Conservation (phyloP, 805 yeast genomes). For the Clavispora santaluciae region DNA sequence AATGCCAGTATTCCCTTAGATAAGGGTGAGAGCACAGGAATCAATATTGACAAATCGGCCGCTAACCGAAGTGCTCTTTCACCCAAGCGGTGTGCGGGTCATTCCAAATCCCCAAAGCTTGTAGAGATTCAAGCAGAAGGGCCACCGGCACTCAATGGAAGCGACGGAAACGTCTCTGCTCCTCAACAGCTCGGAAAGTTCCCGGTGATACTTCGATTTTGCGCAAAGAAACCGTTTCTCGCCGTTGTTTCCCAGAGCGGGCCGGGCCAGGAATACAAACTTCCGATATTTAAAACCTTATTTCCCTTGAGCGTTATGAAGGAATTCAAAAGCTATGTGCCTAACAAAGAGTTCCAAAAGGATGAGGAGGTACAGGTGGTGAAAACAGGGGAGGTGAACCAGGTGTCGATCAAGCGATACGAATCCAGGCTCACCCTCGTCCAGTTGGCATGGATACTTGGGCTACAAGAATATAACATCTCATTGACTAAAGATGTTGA, state of each 20-base stretch:
- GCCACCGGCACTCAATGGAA: background rate
- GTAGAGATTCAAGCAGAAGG: background rate
- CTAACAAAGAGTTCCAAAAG: conserved; percentile 4
- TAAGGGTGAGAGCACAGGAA: background rate
- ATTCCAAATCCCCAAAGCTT: background rate
- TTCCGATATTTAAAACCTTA: conserved; percentile 8
- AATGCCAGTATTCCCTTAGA: background rate
- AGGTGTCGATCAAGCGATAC: conserved; percentile 7
- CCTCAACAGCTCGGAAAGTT: background rate
- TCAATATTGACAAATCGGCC: background rate
- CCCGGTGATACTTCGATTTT: background rate
- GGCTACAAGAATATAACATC: conserved; percentile 25
- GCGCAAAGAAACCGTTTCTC: background rate
- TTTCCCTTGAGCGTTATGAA: conserved; percentile 1
- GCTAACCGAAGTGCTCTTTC: background rate
- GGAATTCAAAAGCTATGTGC: background rate
- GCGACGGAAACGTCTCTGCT: background rate
- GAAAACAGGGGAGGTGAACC: background rate
- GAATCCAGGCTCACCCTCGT: conserved; percentile 11
- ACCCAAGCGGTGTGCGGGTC: background rate
- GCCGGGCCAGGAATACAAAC: conserved; percentile 8
- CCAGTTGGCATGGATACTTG: conserved; percentile 10
- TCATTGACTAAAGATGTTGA: conserved; percentile 56
- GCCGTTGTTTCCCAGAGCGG: conserved; percentile 5
- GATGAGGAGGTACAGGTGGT: background rate